phyloP scores from a whole-genome alignment of 2,329 filamentous ascomycete genomes.

The Esteya vermicola region DNA sequence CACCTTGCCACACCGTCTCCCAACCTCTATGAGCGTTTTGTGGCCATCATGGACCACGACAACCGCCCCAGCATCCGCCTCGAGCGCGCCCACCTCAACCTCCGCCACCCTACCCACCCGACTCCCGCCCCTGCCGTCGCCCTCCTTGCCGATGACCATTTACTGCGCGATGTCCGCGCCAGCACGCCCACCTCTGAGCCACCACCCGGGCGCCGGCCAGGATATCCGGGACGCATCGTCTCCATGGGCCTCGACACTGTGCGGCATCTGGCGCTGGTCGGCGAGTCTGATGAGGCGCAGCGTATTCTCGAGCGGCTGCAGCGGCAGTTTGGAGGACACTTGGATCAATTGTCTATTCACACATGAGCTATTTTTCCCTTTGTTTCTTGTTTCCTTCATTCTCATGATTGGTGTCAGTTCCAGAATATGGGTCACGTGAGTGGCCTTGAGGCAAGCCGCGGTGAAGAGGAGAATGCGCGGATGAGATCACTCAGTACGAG shows the following conservation, averaged over 20 bases:
- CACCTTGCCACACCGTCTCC: slow-evolving; percentile 29
- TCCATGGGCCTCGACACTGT: slow-evolving; percentile 32
- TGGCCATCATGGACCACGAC: slow-evolving; percentile 28
- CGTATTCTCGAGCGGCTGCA: slow-evolving; percentile 16
- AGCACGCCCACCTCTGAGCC: slow-evolving; percentile 3
- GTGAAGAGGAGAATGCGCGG: no score
- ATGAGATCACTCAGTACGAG: no score
- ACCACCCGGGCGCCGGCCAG: slow-evolving; percentile 13
- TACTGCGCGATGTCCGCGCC: slow-evolving; percentile 9
- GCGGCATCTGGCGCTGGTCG: slow-evolving; percentile 26
- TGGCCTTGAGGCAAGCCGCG: no score
- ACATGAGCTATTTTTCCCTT: slow-evolving; percentile 4
- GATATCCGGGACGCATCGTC: slow-evolving; percentile 15
- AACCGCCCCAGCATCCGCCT: slow-evolving; percentile 20
- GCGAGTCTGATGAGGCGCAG: slow-evolving; percentile 25
- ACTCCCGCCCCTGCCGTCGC: slow-evolving; percentile 30
- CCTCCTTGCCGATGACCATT: slow-evolving; percentile 21
- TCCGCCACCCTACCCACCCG: slow-evolving; percentile 39
- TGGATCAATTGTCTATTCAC: slow-evolving; percentile 6
- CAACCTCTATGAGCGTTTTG: slow-evolving; percentile 36
- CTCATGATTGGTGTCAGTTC: no score
- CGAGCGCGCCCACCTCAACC: slow-evolving; percentile 37
- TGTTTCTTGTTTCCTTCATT: no score
- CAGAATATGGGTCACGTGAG: no score
- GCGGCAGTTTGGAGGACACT: slow-evolving; percentile 9